Conservation (phyloP, 1,284 basidiomycete species). For the Ceratobasidium sp. region DNA sequence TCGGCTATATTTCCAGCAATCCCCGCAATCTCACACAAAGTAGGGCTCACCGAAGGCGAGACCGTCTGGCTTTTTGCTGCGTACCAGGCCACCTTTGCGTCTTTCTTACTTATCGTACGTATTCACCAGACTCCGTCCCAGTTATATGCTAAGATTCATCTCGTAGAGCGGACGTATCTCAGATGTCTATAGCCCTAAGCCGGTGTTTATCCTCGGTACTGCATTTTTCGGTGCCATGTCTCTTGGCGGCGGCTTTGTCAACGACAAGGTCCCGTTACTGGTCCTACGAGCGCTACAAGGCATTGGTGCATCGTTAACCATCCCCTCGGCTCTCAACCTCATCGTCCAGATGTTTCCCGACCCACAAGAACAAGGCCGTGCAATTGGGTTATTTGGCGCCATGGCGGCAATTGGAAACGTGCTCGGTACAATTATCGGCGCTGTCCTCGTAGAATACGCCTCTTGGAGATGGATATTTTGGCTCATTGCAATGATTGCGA, state of each 20-base stretch:
- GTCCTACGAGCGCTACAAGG: constrained; percentile 36
- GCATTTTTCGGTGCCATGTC: constrained; percentile 31
- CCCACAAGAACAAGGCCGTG: constrained; percentile 49
- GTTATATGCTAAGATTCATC: not conserved
- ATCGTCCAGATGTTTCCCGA: constrained; percentile 53
- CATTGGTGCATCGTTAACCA: constrained; percentile 50
- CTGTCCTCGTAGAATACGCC: constrained; percentile 51
- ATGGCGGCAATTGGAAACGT: constrained; percentile 50
- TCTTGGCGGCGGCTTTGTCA: constrained; percentile 33
- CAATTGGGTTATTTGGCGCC: constrained; percentile 50
- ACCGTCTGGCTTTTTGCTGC: constrained; percentile 38
- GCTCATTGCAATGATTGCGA: constrained; percentile 50
- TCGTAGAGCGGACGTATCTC: constrained; percentile 33
- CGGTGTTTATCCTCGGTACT: constrained; percentile 34
- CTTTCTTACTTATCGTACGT: constrained; percentile 36
- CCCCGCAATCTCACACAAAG: constrained; percentile 47
- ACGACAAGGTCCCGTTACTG: constrained; percentile 35
- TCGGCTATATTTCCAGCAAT: constrained; percentile 57
- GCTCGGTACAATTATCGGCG: constrained; percentile 55
- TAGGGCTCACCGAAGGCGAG: constrained; percentile 41
- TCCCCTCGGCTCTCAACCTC: constrained; percentile 53
- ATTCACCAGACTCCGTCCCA: not conserved
- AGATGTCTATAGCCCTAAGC: constrained; percentile 38
- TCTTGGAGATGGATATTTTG: constrained; percentile 52
- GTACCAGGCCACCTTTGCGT: constrained; percentile 29